A percentile compares a stretch with the other conserved stretches of the same genome.
Conservation (phyloP, 768 basidiomycete species). For the Mycena latifolia region DNA sequence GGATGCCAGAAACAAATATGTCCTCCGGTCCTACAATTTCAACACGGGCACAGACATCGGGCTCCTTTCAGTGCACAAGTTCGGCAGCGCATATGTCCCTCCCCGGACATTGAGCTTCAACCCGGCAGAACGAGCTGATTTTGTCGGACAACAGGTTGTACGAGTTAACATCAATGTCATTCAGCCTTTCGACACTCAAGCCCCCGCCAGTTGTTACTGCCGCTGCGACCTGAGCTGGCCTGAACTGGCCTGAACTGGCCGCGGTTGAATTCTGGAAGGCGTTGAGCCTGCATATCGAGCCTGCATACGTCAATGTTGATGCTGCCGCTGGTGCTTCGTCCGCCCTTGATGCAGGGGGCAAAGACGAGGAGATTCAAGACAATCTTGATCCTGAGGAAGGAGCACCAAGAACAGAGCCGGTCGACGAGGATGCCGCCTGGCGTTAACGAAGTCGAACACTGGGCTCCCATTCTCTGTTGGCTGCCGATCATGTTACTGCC, state of each 20-base stretch:
- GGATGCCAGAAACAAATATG: slow-evolving; percentile 98
- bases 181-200: slow-evolving; percentile 75
- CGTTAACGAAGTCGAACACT: slow-evolving; percentile 87
- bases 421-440: slow-evolving; percentile 80
- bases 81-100: slow-evolving; percentile 95
- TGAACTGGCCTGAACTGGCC: slow-evolving; percentile 84
- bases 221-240: slow-evolving; percentile 91
- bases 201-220: slow-evolving; percentile 84
- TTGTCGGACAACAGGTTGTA: slow-evolving; percentile 96
- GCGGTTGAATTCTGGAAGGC: slow-evolving; percentile 76
- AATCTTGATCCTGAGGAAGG: slow-evolving; percentile 79
- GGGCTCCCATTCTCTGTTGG: slow-evolving; percentile 95
- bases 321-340: slow-evolving; percentile 70
- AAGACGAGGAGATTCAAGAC: slow-evolving; percentile 80
- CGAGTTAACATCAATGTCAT: slow-evolving; percentile 85
- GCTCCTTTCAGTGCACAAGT: slow-evolving; percentile 92
- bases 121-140: slow-evolving; percentile 93
- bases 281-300: too few relatives aligned
- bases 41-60: slow-evolving; percentile 92
- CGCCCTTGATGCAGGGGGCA: slow-evolving; percentile 88
- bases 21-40: slow-evolving; percentile 96
- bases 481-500: slow-evolving; percentile 94
- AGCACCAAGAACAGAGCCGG: slow-evolving; percentile 65
- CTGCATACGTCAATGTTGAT: slow-evolving; percentile 79
- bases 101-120: slow-evolving; percentile 97